Conservation (phyloP, 129 eudicot species). For the Gnaphalium uliginosum region DNA sequence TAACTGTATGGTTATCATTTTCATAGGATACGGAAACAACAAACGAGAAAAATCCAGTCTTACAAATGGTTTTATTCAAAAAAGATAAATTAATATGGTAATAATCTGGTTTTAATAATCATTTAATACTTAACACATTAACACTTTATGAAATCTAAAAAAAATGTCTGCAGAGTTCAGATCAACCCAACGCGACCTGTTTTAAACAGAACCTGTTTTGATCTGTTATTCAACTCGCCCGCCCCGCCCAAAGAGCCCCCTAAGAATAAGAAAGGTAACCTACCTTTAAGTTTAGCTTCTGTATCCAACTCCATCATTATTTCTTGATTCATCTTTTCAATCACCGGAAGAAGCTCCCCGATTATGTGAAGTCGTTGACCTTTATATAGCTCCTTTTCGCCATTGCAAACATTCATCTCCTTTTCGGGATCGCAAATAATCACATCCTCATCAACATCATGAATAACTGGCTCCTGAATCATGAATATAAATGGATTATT, state of each 20-base stretch:
- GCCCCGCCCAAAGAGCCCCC: background rate
- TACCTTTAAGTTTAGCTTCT: constrained; percentile 70
- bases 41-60: background rate
- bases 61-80: background rate
- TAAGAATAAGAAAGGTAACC: background rate
- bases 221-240: background rate
- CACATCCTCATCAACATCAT: constrained; percentile 11
- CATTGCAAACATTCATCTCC: constrained; percentile 11
- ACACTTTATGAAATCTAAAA: background rate
- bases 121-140: background rate
- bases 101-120: background rate
- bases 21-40: background rate
- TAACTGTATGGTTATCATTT: background rate
- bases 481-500: constrained; percentile 9
- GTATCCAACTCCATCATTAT: constrained; percentile 52
- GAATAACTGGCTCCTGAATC: constrained; percentile 48
- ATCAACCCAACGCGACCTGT: background rate
- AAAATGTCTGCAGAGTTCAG: background rate
- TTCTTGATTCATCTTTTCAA: constrained; percentile 53
- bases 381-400: constrained; percentile 42
- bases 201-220: background rate
- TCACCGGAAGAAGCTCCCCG: constrained; percentile 65
- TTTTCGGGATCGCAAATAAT: background rate
- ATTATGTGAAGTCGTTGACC: constrained; percentile 57
- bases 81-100: background rate